Conservation (phyloP, 139 green algal genomes). For the Volvox africanus region DNA sequence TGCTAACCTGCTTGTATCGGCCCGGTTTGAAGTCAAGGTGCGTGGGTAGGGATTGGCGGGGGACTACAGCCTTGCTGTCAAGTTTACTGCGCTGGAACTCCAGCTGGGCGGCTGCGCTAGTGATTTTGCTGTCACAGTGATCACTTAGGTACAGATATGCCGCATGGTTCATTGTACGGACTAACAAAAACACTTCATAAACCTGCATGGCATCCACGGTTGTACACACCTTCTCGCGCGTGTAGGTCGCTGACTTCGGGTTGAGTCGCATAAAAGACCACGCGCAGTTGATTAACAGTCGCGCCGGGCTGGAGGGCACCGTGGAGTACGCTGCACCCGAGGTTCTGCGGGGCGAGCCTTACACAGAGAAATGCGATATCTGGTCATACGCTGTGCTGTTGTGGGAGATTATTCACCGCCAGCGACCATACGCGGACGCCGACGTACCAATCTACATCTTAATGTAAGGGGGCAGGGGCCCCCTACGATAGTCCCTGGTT, state of each 20-base stretch:
- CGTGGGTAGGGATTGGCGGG: not conserved
- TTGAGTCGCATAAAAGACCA: conserved; percentile 72
- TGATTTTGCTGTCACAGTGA: no score
- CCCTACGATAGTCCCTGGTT: no score
- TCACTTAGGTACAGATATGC: no score
- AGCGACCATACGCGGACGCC: conserved; percentile 66
- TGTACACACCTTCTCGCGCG: no score
- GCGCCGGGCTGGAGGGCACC: conserved; percentile 65
- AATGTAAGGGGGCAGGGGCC: conserved; percentile 39
- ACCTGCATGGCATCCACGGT: no score
- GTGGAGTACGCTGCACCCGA: conserved; percentile 76
- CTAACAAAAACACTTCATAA: no score
- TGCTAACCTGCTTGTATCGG: conserved; percentile 74
- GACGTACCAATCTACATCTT: conserved; percentile 68
- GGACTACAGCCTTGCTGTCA: no score
- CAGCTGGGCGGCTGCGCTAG: no score
- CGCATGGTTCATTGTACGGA: no score
- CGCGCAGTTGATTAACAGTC: conserved; percentile 58
- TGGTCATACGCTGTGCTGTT: conserved; percentile 69
- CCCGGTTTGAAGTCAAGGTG: conserved; percentile 73
- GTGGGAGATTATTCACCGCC: conserved; percentile 69
- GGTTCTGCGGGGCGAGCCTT: conserved; percentile 74
- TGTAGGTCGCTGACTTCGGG: conserved; percentile 68
- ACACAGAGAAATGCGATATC: conserved; percentile 68
- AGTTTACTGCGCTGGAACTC: no score